Evolutionary conservation across 345 rosid genomes (phyloP).

Genomic region (Eutrema japonicum): DNA sequence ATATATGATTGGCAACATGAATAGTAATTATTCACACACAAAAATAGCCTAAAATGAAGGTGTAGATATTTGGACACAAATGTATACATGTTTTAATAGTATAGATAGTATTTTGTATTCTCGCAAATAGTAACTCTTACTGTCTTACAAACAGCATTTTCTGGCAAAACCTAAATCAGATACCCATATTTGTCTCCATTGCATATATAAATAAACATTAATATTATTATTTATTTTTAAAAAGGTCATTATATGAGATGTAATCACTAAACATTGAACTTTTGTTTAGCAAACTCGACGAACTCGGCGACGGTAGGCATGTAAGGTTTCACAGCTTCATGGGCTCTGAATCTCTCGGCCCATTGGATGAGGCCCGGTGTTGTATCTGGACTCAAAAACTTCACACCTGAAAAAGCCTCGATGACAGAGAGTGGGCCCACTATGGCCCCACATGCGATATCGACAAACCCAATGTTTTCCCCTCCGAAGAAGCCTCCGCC

Average conservation of each 20-base stretch:
- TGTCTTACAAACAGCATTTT: not conserved
- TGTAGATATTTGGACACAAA: too few relatives aligned
- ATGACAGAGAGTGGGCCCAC: conserved; percentile 62
- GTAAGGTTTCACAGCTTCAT: conserved; percentile 64
- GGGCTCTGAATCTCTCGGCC: conserved; percentile 57
- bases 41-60: too few relatives aligned
- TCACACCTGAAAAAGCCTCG: conserved; percentile 43
- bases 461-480: conserved; percentile 59
- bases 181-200: not conserved
- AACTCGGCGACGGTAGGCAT: conserved; percentile 70
- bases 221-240: not conserved
- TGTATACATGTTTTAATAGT: too few relatives aligned
- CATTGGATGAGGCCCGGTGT: conserved; percentile 61
- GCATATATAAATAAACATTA: not conserved
- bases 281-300: conserved; percentile 36
- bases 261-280: conserved; percentile 36
- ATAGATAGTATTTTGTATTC: not conserved
- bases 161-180: conserved; percentile 4
- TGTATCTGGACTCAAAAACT: conserved; percentile 51
- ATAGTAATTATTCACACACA: too few relatives aligned
- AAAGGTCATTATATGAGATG: not conserved
- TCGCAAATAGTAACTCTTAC: not conserved
- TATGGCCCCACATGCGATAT: conserved; percentile 62
- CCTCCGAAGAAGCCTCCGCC: conserved; percentile 80
- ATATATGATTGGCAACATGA: too few relatives aligned